These are phyloP conservation scores for Acephala macrosclerotiorum DNA, from an alignment of 2,329 filamentous ascomycete genomes.

Conservation along the genomic window DNA sequence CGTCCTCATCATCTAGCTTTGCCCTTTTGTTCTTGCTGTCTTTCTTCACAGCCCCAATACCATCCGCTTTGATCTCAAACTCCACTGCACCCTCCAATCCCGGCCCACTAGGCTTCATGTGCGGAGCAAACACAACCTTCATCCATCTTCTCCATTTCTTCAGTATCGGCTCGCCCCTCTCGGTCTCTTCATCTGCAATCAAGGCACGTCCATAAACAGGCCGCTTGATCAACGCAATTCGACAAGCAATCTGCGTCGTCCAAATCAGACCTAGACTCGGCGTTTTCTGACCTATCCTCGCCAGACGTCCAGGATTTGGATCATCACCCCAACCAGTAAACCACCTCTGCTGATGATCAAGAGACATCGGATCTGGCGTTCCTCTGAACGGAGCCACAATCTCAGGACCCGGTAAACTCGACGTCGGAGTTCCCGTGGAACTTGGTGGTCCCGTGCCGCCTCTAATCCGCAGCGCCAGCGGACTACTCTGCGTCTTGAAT, in stretches of 20 bases:
- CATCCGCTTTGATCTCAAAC: conserved; percentile 78
- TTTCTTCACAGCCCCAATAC: conserved; percentile 51
- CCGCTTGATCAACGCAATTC: conserved; percentile 81
- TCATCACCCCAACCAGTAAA: conserved; percentile 95
- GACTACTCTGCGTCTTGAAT: conserved; percentile 36
- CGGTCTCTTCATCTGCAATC: conserved; percentile 47
- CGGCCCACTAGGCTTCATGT: conserved; percentile 63
- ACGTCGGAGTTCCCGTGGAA: conserved; percentile 32
- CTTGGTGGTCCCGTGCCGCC: conserved; percentile 34
- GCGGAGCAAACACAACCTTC: conserved; percentile 90
- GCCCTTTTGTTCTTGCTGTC: conserved; percentile 3
- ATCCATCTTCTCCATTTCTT: conserved; percentile 76
- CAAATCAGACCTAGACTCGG: conserved; percentile 88
- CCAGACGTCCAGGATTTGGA: conserved; percentile 44
- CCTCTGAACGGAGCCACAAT: conserved; percentile 25
- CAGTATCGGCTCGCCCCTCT: conserved; percentile 55
- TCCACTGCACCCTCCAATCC: conserved; percentile 63
- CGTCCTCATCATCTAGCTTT: conserved; percentile 20
- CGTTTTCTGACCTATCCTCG: conserved; percentile 70
- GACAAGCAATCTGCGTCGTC: conserved; percentile 86
- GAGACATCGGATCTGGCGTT: conserved; percentile 65
- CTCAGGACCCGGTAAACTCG: conserved; percentile 31
- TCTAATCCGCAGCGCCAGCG: conserved; percentile 31
- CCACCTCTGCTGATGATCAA: conserved; percentile 92
- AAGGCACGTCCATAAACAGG: conserved; percentile 55